These are phyloP conservation scores for Botrytis fragariae DNA, from an alignment of 2,329 filamentous ascomycete species.

Conservation along the genomic window DNA sequence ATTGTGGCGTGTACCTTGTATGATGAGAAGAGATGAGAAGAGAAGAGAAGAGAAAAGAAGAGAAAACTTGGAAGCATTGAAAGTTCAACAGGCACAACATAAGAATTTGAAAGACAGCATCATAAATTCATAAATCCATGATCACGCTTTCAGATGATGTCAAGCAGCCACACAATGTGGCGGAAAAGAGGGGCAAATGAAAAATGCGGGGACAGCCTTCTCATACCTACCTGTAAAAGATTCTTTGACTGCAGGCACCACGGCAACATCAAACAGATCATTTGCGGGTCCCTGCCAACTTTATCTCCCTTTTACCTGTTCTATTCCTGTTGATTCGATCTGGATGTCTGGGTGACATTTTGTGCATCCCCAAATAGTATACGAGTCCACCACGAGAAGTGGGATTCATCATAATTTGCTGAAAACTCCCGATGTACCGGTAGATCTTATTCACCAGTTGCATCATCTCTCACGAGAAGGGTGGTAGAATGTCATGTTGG, in stretches of 20 bases:
- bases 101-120: neutral
- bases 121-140: neutral
- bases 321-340: neutral
- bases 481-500: neutral
- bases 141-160: constrained; percentile 6
- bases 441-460: constrained; percentile 1
- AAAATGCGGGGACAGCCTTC: neutral
- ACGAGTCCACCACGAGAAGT: neutral
- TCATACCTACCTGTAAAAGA: neutral
- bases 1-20: neutral
- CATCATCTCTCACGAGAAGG: constrained; percentile 5
- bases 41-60: neutral
- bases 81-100: neutral
- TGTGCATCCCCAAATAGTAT: neutral
- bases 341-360: neutral
- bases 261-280: neutral
- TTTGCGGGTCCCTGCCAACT: constrained; percentile 12
- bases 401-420: neutral
- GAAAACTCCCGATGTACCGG: neutral
- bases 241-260: constrained; percentile 5
- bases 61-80: neutral
- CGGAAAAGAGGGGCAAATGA: neutral
- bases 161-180: constrained; percentile 11
- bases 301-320: neutral
- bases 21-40: neutral